Conservation (phyloP, 306 rosid genomes). For the Citrullus mucosospermus region DNA sequence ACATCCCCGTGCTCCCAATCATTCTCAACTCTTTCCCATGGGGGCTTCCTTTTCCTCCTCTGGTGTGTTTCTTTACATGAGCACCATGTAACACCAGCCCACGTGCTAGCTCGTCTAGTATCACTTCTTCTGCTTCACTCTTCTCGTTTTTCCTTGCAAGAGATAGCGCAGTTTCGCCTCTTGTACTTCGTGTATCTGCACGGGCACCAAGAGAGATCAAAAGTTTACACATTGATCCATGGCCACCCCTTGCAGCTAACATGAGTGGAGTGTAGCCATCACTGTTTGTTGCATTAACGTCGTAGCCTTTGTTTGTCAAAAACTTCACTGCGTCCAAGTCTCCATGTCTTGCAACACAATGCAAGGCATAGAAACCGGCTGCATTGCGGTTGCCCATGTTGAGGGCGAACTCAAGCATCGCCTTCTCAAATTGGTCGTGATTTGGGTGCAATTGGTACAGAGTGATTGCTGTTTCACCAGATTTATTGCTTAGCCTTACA, state of each 20-base stretch:
- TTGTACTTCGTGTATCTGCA: slow-evolving; percentile 29
- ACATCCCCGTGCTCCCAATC: slow-evolving; percentile 39
- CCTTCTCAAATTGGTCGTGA: slow-evolving; percentile 63
- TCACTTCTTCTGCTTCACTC: slow-evolving; percentile 36
- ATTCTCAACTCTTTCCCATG: slow-evolving; percentile 56
- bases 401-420: slow-evolving; percentile 76
- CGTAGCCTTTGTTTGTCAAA: slow-evolving; percentile 64
- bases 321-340: slow-evolving; percentile 60
- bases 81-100: slow-evolving; percentile 40
- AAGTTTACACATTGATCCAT: slow-evolving; percentile 46
- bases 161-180: slow-evolving; percentile 66
- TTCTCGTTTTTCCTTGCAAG: slow-evolving; percentile 37
- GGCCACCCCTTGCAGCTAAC: slow-evolving; percentile 88
- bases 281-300: slow-evolving; percentile 60
- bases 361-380: slow-evolving; percentile 77
- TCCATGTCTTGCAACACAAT: slow-evolving; percentile 80
- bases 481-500: slow-evolving; percentile 54
- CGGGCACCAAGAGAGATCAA: slow-evolving; percentile 59
- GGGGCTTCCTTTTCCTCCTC: slow-evolving; percentile 62
- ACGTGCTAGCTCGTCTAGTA: slow-evolving; percentile 62
- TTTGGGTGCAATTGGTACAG: slow-evolving; percentile 42
- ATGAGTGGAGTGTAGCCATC: slow-evolving; percentile 83
- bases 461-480: slow-evolving; percentile 63
- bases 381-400: slow-evolving; percentile 61
- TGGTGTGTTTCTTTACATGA: slow-evolving; percentile 62